phyloP scores from a whole-genome alignment of 148 eudicot genomes.

The Oxyria digyna region DNA sequence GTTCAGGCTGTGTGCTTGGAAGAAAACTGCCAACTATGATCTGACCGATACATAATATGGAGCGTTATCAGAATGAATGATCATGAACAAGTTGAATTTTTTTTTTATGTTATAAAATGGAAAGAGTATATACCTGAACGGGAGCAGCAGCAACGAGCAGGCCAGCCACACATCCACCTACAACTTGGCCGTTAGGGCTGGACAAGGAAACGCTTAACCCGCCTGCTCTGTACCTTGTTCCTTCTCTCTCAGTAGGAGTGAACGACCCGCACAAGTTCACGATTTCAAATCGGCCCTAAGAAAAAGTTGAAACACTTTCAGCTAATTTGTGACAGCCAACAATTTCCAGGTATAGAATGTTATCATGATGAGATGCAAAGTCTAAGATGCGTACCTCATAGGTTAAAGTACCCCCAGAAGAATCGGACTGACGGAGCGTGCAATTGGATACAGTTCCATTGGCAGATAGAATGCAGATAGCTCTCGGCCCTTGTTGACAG shows the following conservation, averaged over 20 bases:
- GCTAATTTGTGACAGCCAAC: too few species aligned
- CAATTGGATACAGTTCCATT: conserved; percentile 25
- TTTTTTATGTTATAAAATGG: neutral
- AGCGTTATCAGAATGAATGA: neutral
- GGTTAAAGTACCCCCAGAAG: conserved; percentile 30
- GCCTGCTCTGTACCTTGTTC: conserved; percentile 15
- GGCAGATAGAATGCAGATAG: conserved; percentile 31
- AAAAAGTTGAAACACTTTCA: neutral
- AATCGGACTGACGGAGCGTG: conserved; percentile 28
- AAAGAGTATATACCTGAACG: conserved; percentile 10
- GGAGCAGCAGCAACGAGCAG: conserved; percentile 28
- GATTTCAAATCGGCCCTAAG: conserved; percentile 37
- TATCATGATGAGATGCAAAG: neutral
- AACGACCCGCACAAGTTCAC: conserved; percentile 32
- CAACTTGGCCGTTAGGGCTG: conserved; percentile 29
- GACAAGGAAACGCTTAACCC: conserved; percentile 26
- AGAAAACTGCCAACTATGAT: conserved; percentile 39
- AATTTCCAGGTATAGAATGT: too few species aligned
- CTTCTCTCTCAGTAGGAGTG: conserved; percentile 24
- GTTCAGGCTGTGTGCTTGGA: conserved; percentile 26
- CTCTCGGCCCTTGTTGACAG: conserved; percentile 32
- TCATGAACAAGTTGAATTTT: neutral
- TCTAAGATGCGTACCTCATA: conserved; percentile 23
- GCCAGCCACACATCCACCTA: conserved; percentile 20
- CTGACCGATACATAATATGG: conserved; percentile 10